These are phyloP conservation scores for Pichia exigua DNA, from an alignment of 805 yeast species.

Conservation along the genomic window DNA sequence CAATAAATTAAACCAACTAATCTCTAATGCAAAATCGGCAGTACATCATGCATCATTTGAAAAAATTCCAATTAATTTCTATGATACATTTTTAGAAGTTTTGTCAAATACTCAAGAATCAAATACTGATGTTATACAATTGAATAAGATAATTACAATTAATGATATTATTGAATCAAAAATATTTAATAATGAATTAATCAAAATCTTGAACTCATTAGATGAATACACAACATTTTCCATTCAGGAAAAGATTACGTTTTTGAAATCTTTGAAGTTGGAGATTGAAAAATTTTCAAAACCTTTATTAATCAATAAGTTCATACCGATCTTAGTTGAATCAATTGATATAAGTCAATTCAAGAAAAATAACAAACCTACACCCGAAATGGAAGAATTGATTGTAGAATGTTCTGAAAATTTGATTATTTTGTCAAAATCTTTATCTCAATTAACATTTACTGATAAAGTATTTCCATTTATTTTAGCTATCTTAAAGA, in stretches of 20 bases:
- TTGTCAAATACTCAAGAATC: conserved; percentile 39
- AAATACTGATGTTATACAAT: conserved; percentile 24
- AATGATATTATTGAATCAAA: conserved; percentile 63
- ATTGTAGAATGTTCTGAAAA: conserved; percentile 44
- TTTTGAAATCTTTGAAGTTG: conserved; percentile 55
- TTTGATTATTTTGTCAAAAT: conserved; percentile 53
- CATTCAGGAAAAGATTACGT: conserved; percentile 55
- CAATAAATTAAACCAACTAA: conserved; percentile 23
- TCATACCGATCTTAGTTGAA: conserved; percentile 61
- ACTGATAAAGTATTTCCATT: conserved; percentile 56
- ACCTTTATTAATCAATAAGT: conserved; percentile 52
- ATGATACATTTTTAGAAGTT: conserved; percentile 42
- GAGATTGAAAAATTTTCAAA: conserved; percentile 53
- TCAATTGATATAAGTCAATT: conserved; percentile 26
- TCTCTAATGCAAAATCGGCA: conserved; percentile 25
- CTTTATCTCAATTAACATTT: conserved; percentile 70
- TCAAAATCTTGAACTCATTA: conserved; percentile 70
- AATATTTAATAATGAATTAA: conserved; percentile 75
- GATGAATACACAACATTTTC: conserved; percentile 78
- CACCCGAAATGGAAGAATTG: conserved; percentile 28
- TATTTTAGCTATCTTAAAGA: conserved; percentile 24
- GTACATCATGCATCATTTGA: conserved; percentile 38
- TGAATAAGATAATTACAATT: conserved; percentile 33
- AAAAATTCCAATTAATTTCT: conserved; percentile 52
- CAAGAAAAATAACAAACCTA: conserved; percentile 9